Conservation (phyloP, 495 filamentous ascomycete species). For the Copromyces sp. region DNA sequence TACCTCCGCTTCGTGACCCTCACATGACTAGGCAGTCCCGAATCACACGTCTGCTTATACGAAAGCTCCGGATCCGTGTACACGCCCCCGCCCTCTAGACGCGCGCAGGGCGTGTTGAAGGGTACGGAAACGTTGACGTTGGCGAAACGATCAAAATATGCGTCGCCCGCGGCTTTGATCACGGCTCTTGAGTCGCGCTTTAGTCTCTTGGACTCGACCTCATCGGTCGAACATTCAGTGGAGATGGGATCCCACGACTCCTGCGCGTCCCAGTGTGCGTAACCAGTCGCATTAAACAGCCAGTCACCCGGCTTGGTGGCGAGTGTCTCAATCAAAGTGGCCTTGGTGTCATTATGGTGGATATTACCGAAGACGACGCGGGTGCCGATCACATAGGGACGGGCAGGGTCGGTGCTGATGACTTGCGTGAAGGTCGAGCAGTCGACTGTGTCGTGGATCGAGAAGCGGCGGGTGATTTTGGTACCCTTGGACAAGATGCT, state of each 20-base stretch:
- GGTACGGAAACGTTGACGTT: slow-evolving; percentile 20
- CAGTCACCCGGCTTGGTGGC: slow-evolving; percentile 35
- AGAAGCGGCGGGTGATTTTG: slow-evolving; percentile 38
- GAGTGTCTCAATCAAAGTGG: slow-evolving; percentile 31
- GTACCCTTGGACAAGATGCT: slow-evolving; percentile 34
- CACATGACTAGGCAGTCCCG: slow-evolving; percentile 20
- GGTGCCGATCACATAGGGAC: slow-evolving; percentile 41
- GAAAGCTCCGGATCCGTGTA: slow-evolving; percentile 21
- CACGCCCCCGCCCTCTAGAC: slow-evolving; percentile 24
- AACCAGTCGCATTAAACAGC: slow-evolving; percentile 41
- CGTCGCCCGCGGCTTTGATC: slow-evolving; percentile 27
- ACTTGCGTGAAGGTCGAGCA: slow-evolving; percentile 42
- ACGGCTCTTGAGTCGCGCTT: slow-evolving; percentile 22
- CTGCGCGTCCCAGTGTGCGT: slow-evolving; percentile 29
- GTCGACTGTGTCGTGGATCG: slow-evolving; percentile 34
- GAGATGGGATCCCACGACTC: slow-evolving; percentile 40
- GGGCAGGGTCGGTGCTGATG: slow-evolving; percentile 29
- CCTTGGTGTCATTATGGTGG: slow-evolving; percentile 13
- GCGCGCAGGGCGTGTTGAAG: slow-evolving; percentile 23
- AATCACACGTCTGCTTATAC: slow-evolving; percentile 19
- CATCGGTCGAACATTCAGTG: neutral
- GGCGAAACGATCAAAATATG: slow-evolving; percentile 28
- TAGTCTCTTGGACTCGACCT: neutral
- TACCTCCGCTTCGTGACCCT: slow-evolving; percentile 24
- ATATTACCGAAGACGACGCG: slow-evolving; percentile 25